Evolutionary conservation across 352 stramenopile genomes (phyloP).

Genomic region (Phytopythium oedochilum): DNA sequence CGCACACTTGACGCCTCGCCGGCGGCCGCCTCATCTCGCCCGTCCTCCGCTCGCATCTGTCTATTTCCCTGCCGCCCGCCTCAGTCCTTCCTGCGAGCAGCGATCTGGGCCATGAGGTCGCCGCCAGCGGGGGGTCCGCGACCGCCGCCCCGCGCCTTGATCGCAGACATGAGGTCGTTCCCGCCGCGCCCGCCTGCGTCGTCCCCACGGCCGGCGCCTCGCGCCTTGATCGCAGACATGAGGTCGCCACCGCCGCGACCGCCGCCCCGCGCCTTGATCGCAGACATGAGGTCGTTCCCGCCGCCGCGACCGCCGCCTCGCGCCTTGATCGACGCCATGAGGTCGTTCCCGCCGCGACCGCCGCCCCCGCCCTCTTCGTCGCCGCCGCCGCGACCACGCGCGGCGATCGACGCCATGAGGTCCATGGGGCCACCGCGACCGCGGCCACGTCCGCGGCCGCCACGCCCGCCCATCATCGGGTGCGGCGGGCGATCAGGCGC

Average conservation of each 20-base stretch:
- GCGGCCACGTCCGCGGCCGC: slow-evolving; percentile 25
- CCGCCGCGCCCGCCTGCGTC: slow-evolving; percentile 23
- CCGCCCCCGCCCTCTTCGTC: slow-evolving; percentile 29
- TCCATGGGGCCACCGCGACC: slow-evolving; percentile 29
- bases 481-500: slow-evolving; percentile 30
- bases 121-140: slow-evolving; percentile 22
- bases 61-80: slow-evolving; percentile 4
- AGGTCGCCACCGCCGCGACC: slow-evolving; percentile 26
- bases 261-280: slow-evolving; percentile 38
- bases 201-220: slow-evolving; percentile 26
- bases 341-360: slow-evolving; percentile 28
- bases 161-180: slow-evolving; percentile 49
- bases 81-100: slow-evolving; percentile 59
- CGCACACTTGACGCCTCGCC: not conserved
- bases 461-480: slow-evolving; percentile 39
- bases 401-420: slow-evolving; percentile 26
- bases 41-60: slow-evolving; percentile 1
- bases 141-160: slow-evolving; percentile 10
- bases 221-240: slow-evolving; percentile 49
- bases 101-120: slow-evolving; percentile 54
- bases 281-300: slow-evolving; percentile 45
- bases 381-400: slow-evolving; percentile 39
- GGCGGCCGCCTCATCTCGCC: not conserved
- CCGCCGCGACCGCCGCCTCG: slow-evolving; percentile 17
- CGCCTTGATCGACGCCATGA: slow-evolving; percentile 42